Evolutionary conservation across 371 early-diverging fungal species (phyloP).

Genomic region (Apophysomyces ossiformis): DNA sequence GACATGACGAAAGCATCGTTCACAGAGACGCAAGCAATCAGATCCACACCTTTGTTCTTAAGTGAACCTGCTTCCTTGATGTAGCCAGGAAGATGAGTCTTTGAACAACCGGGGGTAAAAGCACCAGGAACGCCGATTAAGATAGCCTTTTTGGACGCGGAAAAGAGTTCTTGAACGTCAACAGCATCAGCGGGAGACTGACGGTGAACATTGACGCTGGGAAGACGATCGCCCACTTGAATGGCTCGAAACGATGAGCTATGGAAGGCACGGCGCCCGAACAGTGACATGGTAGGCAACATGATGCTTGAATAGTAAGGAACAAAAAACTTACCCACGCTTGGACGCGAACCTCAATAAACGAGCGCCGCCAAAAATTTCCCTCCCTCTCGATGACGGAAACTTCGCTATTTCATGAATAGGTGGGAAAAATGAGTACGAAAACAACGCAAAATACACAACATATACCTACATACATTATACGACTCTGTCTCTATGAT

Average conservation of each 20-base stretch:
- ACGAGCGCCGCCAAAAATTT: no score
- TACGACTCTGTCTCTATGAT: no score
- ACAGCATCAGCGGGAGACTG: constrained; percentile 48
- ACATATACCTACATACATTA: no score
- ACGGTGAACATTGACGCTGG: constrained; percentile 46
- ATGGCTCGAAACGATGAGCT: constrained; percentile 19
- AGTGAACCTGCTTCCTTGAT: constrained; percentile 59
- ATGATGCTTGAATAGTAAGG: neutral
- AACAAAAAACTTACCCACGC: neutral
- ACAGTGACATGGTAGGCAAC: neutral
- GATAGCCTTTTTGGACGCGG: constrained; percentile 48
- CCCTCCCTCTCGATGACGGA: no score
- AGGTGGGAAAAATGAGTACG: no score
- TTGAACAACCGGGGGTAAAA: constrained; percentile 70
- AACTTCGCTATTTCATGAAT: no score
- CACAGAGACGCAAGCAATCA: constrained; percentile 67
- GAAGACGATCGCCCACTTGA: constrained; percentile 36
- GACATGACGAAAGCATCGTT: constrained; percentile 79
- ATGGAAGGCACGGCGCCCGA: constrained; percentile 24
- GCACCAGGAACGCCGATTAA: constrained; percentile 68
- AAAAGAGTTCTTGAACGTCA: constrained; percentile 49
- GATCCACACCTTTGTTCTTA: constrained; percentile 69
- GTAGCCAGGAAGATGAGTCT: constrained; percentile 75
- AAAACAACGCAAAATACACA: no score
- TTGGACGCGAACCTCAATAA: no score